A percentile compares a stretch with the other conserved stretches of the same genome.
phyloP scores from a whole-genome alignment of 495 filamentous ascomycete species.

The Penicillium canariense region DNA sequence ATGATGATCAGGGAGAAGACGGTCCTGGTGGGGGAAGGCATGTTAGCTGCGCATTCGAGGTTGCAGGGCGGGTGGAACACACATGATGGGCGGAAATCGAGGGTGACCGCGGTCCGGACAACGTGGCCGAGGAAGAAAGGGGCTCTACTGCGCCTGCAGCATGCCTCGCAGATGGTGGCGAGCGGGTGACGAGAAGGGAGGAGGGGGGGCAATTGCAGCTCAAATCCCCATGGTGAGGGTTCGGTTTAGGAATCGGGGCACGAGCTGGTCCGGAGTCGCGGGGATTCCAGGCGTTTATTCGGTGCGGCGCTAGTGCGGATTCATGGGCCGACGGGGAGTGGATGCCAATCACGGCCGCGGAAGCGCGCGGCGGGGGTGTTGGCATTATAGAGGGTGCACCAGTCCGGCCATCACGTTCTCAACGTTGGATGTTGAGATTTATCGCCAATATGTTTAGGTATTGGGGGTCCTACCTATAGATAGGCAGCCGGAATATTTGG shows the following conservation, averaged over 20 bases:
- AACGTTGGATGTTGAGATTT: too few relatives aligned
- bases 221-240: background rate
- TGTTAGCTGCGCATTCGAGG: constrained; percentile 16
- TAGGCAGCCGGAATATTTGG: too few relatives aligned
- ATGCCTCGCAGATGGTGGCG: constrained; percentile 7
- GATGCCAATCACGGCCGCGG: background rate
- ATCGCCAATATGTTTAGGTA: too few relatives aligned
- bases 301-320: background rate
- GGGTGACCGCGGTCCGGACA: constrained; percentile 8
- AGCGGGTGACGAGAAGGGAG: background rate
- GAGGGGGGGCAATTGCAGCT: background rate
- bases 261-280: constrained; percentile 9
- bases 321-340: background rate
- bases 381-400: too few relatives aligned
- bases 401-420: too few relatives aligned
- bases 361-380: too few relatives aligned
- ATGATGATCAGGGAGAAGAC: constrained; percentile 94
- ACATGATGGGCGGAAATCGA: constrained; percentile 20
- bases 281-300: constrained; percentile 1
- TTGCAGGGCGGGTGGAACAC: constrained; percentile 6
- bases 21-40: constrained; percentile 56
- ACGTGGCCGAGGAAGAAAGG: constrained; percentile 11
- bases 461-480: too few relatives aligned
- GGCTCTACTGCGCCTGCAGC: constrained; percentile 11
- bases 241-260: background rate